phyloP scores from a whole-genome alignment of 495 filamentous ascomycete genomes.

The Xylaria telfairii region DNA sequence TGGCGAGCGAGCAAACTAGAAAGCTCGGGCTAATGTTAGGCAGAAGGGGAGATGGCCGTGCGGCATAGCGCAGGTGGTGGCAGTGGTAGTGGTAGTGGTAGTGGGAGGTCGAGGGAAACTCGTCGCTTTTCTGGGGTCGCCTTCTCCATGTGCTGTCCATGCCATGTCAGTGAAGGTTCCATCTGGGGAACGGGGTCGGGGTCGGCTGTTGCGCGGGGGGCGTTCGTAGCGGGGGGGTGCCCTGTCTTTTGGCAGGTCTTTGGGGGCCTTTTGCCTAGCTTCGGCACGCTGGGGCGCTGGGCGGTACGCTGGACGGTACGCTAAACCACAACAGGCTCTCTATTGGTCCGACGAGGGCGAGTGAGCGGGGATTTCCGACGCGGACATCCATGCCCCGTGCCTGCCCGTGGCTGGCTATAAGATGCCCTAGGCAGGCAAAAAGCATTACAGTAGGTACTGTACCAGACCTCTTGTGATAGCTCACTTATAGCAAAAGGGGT shows the following conservation, averaged over 20 bases:
- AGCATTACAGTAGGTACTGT: too few relatives aligned
- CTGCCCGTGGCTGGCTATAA: slow-evolving; percentile 2
- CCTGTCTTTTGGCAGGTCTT: not conserved
- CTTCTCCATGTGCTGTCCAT: not conserved
- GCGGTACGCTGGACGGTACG: not conserved
- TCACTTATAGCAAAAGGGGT: too few relatives aligned
- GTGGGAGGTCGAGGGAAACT: not conserved
- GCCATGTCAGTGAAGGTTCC: not conserved
- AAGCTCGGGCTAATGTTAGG: slow-evolving; percentile 27
- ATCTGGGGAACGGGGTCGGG: slow-evolving; percentile 18
- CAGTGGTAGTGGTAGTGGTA: not conserved
- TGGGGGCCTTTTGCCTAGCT: not conserved
- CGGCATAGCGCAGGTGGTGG: not conserved
- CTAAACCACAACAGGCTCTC: not conserved
- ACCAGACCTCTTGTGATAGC: too few relatives aligned
- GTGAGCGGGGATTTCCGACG: slow-evolving; percentile 11
- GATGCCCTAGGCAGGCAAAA: not conserved
- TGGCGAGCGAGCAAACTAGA: slow-evolving; percentile 18
- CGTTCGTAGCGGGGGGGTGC: not conserved
- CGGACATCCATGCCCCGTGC: too few relatives aligned
- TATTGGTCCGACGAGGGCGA: not conserved
- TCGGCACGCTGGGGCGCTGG: too few relatives aligned
- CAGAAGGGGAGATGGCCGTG: slow-evolving; percentile 10
- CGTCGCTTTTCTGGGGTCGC: slow-evolving; percentile 15
- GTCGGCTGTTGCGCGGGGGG: slow-evolving; percentile 5